Percentiles rank a stretch among this genome's conserved stretches.
Evolutionary conservation across 805 yeast genomes (phyloP).

Genomic region (Candida xiaguanensis): DNA sequence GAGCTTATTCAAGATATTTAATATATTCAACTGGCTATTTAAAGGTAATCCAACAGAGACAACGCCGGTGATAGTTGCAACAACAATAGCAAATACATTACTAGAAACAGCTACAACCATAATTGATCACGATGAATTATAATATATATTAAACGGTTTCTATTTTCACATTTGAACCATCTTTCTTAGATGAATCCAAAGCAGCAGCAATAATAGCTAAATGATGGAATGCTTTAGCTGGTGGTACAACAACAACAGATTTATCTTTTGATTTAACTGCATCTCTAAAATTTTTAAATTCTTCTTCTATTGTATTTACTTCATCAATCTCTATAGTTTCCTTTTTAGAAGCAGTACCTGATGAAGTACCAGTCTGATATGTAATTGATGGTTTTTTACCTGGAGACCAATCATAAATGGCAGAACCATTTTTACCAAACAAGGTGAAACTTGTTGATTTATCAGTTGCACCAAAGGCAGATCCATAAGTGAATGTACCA

Average conservation of each 20-base stretch:
- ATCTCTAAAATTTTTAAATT: constrained; percentile 47
- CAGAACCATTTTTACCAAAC: constrained; percentile 76
- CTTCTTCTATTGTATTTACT: constrained; percentile 41
- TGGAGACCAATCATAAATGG: constrained; percentile 65
- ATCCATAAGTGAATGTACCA: constrained; percentile 85
- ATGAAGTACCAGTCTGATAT: constrained; percentile 28
- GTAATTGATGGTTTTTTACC: constrained; percentile 33
- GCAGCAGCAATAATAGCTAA: constrained; percentile 88
- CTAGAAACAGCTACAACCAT: background rate
- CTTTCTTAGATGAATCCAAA: constrained; percentile 58
- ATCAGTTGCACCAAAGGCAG: constrained; percentile 80
- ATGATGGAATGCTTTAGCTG: constrained; percentile 85
- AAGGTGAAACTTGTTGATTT: constrained; percentile 65
- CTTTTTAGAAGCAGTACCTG: constrained; percentile 51
- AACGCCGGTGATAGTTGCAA: background rate
- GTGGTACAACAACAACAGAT: constrained; percentile 52
- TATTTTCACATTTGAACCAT: constrained; percentile 50
- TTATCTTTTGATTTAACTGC: constrained; percentile 67
- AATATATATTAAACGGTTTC: constrained; percentile 18
- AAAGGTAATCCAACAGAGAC: background rate
- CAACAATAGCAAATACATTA: constrained; percentile 3
- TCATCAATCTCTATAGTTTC: constrained; percentile 37
- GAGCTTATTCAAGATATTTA: constrained; percentile 40
- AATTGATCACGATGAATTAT: constrained; percentile 3
- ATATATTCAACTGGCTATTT: constrained; percentile 20